Evolutionary conservation across 495 filamentous ascomycete species (phyloP), one percentile per base, ranked within the genome.

Genomic region (Tetracladium setigerum): DNA sequence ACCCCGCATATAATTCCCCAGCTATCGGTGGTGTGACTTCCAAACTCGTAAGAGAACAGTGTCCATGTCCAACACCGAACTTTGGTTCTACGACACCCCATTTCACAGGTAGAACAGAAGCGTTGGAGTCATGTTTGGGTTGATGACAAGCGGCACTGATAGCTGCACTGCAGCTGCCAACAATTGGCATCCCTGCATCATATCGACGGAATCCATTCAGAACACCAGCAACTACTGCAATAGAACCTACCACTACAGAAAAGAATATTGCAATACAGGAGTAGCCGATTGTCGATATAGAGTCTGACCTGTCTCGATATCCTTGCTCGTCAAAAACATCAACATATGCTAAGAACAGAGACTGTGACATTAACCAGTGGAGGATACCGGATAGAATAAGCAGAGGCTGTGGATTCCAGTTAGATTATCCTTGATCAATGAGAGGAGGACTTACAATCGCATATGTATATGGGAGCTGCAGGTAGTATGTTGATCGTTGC

Each of bases 71-170:
- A 14, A 48, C 30, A 36, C 13, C 31, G 1, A 12, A 11, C 6
- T 44, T 40, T 16, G 34, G 22, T 19, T 33, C 44, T 14, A 62
- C 57, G 0, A 55, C 62, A 13, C 69, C 69, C 69, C 67, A 71
- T 50, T 59, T 49, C 8, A 73, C 30, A 7, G 58, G 54, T 14
- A 55, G 40, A 5, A 45, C 19, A 9, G 56, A 46, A 16, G 39
- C 53, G 12, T 41, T 40, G 11, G 31, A 7, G 7, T 53, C 54
- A 24, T 50, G 47, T 33, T 43, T 38, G 7, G 53, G 52, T 24
- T 57, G 52, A 60, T 73, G 69, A 49, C 70, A 77, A 0, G 72
- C 72, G 0, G 73, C 73, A 46, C 68, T 71, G 24, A 79, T 69
- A 1, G 64, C 72, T 8, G 63, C 58, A 44, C 67, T 72, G 43